Percentiles rank a stretch among this genome's conserved stretches.
Conservation (phyloP, 2,329 filamentous ascomycete species). For the Alternaria viburni region DNA sequence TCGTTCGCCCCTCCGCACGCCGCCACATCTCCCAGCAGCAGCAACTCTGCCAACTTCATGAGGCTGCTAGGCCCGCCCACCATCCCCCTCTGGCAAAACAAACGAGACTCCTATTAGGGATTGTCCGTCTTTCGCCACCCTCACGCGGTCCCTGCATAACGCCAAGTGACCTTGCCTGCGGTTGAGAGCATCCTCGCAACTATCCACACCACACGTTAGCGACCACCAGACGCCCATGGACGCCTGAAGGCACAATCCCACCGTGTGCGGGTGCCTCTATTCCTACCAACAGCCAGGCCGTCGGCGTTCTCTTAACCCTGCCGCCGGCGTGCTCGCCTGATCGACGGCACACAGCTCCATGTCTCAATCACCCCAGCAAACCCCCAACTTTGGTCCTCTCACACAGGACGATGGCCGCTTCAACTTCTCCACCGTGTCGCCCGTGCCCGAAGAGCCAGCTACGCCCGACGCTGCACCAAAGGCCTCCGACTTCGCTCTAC, state of each 20-base stretch:
- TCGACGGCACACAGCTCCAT: constrained; percentile 20
- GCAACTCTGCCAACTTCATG: constrained; percentile 12
- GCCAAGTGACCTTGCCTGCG: constrained; percentile 18
- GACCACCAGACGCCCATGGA: constrained; percentile 23
- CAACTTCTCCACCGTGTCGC: constrained; percentile 18
- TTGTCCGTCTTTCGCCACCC: constrained; percentile 15
- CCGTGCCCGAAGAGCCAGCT: constrained; percentile 19
- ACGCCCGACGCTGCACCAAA: constrained; percentile 11
- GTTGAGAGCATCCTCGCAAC: neutral
- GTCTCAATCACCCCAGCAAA: constrained; percentile 33
- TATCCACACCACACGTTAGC: constrained; percentile 5
- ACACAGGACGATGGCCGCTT: constrained; percentile 5
- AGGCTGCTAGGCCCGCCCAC: constrained; percentile 7
- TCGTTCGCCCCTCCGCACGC: constrained; percentile 10
- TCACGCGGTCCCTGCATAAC: constrained; percentile 29
- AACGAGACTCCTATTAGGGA: constrained; percentile 16
- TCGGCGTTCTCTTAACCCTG: neutral
- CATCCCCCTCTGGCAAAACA: constrained; percentile 3
- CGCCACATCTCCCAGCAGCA: neutral
- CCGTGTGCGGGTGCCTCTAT: constrained; percentile 14
- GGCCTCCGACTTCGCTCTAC: constrained; percentile 5
- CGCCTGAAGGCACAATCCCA: constrained; percentile 19
- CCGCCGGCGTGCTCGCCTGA: neutral
- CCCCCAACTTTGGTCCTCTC: constrained; percentile 15
- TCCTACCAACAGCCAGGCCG: constrained; percentile 1